Evolutionary conservation across 2,329 filamentous ascomycete species (phyloP), one percentile per base, ranked within the genome.

Genomic region (Cladosporium austrohemisphaericum): DNA sequence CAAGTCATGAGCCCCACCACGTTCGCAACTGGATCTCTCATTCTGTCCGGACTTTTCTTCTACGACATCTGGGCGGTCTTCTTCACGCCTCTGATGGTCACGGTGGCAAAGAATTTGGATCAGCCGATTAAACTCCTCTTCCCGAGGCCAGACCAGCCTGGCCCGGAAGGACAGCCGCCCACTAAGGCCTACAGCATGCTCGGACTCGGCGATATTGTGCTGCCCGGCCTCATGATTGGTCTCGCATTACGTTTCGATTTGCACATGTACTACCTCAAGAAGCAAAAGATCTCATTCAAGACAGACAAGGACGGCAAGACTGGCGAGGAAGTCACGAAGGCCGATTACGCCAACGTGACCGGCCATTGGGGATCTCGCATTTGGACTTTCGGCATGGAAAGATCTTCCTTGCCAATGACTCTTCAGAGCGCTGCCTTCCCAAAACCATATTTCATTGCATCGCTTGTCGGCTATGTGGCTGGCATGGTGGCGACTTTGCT

Each of bases 1-100:
- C 81, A 92, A 59, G 71, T 95, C 46, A 81, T 97, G 73, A 95
- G 90, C 1, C 90, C 91, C 0, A 95, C 90, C 0, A 92, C 88
- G 0, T 95, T 96, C 63, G 72, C 79, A 48, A 95, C 88, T 0
- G 89, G 89, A 0, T 86, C 85, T 5, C 68, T 91, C 35, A 83
- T 97, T 8, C 75, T 97, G 1, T 72, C 76, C 8, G 88, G 85
- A 0, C 75, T 97, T 1, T 97, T 97, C 72, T 81, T 95, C 62
- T 98, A 98, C 63, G 92, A 98, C 65, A 92, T 98, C 41, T 83
- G 93, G 67, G 90, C 92, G 76, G 88, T 93, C 5, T 93, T 93
- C 64, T 93, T 86, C 65, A 91, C 86, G 72, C 88, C 88, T 0
- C 83, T 88, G 64, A 93, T 93, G 88, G 76, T 91, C 5, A 88